A percentile compares a stretch with the other conserved stretches of the same genome.
Conservation (phyloP, 441 rosid genomes). For the Pelargonium fulgidum region DNA sequence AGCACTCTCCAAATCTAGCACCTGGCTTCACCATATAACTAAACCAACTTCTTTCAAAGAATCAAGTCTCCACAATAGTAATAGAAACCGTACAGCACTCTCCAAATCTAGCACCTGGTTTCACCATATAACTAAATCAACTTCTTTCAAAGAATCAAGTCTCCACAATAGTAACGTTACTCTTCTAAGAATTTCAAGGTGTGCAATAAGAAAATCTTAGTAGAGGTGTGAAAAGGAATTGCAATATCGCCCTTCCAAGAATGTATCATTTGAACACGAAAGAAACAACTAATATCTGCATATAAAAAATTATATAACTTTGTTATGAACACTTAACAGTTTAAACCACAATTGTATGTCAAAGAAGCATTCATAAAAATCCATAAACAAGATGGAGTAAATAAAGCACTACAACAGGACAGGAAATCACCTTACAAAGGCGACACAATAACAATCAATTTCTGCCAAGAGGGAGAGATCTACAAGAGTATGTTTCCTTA, state of each 20-base stretch:
- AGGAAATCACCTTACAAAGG: slow-evolving; percentile 12
- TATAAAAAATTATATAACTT: background rate
- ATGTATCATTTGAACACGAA: too few relatives aligned
- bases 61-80: too few relatives aligned
- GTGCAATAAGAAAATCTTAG: too few relatives aligned
- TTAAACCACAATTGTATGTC: background rate
- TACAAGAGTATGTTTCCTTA: slow-evolving; percentile 75
- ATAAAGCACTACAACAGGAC: background rate
- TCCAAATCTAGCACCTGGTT: background rate
- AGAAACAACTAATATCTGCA: background rate
- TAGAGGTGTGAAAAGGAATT: too few relatives aligned
- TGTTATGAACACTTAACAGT: background rate
- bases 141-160: too few relatives aligned
- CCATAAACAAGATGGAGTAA: background rate
- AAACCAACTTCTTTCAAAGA: too few relatives aligned
- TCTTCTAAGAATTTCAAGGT: too few relatives aligned
- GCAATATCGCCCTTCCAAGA: too few relatives aligned
- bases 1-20: background rate
- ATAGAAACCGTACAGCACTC: too few relatives aligned
- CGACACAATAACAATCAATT: slow-evolving; percentile 35
- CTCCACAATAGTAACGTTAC: too few relatives aligned
- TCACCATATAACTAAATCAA: background rate
- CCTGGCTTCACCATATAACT: too few relatives aligned
- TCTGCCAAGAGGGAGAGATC: slow-evolving; percentile 85
- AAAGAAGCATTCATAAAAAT: background rate